phyloP scores from a whole-genome alignment of 305 asterid species.

The Fraxinus ornus region DNA sequence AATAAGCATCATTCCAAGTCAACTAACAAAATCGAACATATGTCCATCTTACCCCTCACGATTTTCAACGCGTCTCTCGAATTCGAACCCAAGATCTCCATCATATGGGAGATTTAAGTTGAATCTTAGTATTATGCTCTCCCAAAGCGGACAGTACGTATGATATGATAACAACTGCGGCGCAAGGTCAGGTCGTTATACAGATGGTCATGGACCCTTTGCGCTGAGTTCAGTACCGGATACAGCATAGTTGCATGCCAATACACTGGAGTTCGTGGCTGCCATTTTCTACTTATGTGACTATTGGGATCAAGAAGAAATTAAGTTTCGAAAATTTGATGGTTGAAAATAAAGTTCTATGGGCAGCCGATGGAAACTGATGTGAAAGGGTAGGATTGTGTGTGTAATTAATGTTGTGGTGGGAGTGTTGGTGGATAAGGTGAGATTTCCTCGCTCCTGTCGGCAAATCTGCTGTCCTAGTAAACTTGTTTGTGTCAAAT shows the following conservation, averaged over 20 bases:
- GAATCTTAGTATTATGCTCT: too few species aligned
- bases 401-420: constrained; percentile 52
- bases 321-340: not conserved
- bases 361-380: constrained; percentile 24
- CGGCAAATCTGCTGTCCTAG: constrained; percentile 42
- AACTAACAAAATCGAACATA: too few species aligned
- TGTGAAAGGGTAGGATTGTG: constrained; percentile 18
- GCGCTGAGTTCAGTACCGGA: constrained; percentile 60
- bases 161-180: too few species aligned
- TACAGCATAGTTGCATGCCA: constrained; percentile 72
- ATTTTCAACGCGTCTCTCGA: too few species aligned
- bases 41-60: too few species aligned
- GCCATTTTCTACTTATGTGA: constrained; percentile 49
- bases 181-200: too few species aligned
- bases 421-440: constrained; percentile 83
- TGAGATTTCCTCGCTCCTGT: constrained; percentile 77
- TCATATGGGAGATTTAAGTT: too few species aligned
- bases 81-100: too few species aligned
- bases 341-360: constrained; percentile 24
- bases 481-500: not conserved
- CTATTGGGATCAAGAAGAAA: not conserved
- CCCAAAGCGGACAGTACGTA: too few species aligned
- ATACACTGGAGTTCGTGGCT: constrained; percentile 63
- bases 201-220: constrained; percentile 22
- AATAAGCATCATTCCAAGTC: not conserved